phyloP scores from a whole-genome alignment of 2,329 filamentous ascomycete genomes.

The Paecilomyces variotii region DNA sequence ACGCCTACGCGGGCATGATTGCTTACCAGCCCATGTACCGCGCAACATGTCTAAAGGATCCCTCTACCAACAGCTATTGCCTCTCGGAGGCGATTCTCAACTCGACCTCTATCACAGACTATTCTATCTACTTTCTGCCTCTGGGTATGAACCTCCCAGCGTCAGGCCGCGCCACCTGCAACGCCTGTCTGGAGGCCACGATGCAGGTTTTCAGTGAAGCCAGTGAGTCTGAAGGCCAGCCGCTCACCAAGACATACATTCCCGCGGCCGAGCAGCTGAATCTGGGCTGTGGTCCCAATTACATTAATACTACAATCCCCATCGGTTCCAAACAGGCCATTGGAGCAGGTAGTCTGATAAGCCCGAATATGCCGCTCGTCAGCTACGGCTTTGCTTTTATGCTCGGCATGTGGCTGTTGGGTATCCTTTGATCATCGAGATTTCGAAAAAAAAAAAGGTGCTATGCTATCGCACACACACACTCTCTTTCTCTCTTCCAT shows the following conservation, averaged over 20 bases:
- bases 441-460: neutral
- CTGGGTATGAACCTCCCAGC: slow-evolving; percentile 64
- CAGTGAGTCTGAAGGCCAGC: slow-evolving; percentile 56
- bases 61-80: slow-evolving; percentile 58
- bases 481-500: neutral
- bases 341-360: slow-evolving; percentile 1
- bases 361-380: neutral
- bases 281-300: slow-evolving; percentile 49
- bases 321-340: slow-evolving; percentile 13
- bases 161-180: slow-evolving; percentile 64
- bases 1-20: slow-evolving; percentile 67
- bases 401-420: neutral
- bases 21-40: slow-evolving; percentile 72
- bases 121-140: slow-evolving; percentile 79
- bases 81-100: slow-evolving; percentile 83
- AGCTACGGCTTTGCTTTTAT: neutral
- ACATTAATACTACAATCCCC: slow-evolving; percentile 43
- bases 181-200: slow-evolving; percentile 64
- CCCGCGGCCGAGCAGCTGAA: slow-evolving; percentile 67
- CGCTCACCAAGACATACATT: slow-evolving; percentile 62
- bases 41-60: slow-evolving; percentile 69
- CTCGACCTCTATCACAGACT: slow-evolving; percentile 57
- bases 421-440: neutral
- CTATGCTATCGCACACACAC: neutral
- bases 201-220: slow-evolving; percentile 73